Percentiles rank a stretch among this genome's conserved stretches.
Conservation (phyloP, 1,284 basidiomycete genomes). For the Trichosporon sp. region DNA sequence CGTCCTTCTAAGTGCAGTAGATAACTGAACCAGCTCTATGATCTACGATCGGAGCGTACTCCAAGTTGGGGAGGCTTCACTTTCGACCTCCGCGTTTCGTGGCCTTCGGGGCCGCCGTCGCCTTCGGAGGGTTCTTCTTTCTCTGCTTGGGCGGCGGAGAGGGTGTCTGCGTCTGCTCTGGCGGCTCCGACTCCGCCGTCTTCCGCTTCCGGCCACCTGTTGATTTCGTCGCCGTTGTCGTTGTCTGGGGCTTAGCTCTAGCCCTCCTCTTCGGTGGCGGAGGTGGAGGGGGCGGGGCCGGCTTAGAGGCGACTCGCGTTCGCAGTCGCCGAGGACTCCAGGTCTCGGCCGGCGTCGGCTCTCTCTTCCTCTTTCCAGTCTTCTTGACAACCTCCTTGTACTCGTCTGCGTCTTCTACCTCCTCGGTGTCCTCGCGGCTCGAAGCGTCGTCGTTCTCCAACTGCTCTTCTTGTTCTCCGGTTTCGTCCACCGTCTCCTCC, state of each 20-base stretch:
- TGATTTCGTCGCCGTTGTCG: background rate
- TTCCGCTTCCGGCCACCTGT: background rate
- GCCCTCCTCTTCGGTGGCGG: background rate
- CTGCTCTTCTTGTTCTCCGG: no score
- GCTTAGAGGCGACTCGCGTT: background rate
- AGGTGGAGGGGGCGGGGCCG: background rate
- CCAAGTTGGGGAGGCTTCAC: background rate
- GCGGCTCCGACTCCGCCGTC: background rate
- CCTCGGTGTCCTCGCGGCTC: background rate
- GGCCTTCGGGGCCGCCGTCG: background rate
- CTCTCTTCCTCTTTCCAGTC: background rate
- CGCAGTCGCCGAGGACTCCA: no score
- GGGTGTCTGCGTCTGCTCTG: background rate
- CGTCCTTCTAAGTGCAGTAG: no score
- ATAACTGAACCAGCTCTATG: background rate
- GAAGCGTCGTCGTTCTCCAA: no score
- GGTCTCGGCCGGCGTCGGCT: no score
- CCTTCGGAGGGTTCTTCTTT: background rate
- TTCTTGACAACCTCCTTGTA: background rate
- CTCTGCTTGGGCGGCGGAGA: background rate
- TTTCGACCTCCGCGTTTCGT: background rate
- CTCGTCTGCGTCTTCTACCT: background rate
- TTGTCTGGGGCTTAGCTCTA: background rate
- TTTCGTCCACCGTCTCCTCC: no score
- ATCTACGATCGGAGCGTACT: background rate